Evolutionary conservation across 1,284 basidiomycete genomes (phyloP), one percentile per base, ranked within the genome.

Genomic region (Irpex sp.): DNA sequence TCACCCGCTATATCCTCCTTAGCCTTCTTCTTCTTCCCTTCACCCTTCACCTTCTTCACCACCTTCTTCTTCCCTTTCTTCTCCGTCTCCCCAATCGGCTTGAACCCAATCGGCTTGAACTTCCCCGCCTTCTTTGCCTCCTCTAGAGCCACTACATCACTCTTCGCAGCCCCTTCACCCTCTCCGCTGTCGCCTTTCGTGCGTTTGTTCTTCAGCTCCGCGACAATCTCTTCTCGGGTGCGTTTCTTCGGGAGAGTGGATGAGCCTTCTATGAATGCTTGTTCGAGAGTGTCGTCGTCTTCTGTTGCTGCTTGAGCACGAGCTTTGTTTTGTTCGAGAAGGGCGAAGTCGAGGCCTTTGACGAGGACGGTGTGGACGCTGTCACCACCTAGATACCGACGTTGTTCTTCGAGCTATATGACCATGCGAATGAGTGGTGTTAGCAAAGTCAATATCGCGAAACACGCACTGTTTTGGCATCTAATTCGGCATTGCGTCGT

Each of bases 341-440:
- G 82, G 0, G 93, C 88, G 72, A 89, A 85, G 72, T 97, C 95
- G 38, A 97, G 86, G n/a, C 95, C 93, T 70, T 94, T 96, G 49
- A 96, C 93, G 3, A 96, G 85, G 56, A 96, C 85, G 2, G 91
- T 88, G 73, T 96, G 93, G 61, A 89, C 85, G 51, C 87, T 85
- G 74, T 97, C 94, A 40, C 94, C 94, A n/a, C 94, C 94, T 1
- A 96, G 84, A 74, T 93, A 94, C 55, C 82, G 82, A 54, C 94
- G 84, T 72, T 93, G 86, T 63, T 87, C 83, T 61, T 94, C 92
- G 15, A 95, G 78, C 87, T 93, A 62, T n/a, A 31, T 19, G 15
- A 44, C 31, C 52, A 59, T 63, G 62, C 48, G 36, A 2, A 19
- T 9, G 0, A 17, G 11, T 17, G 4, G 3, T 8, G 0, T 0